phyloP scores from a whole-genome alignment of 2,329 filamentous ascomycete genomes.

The Thielaviopsis musarum region DNA sequence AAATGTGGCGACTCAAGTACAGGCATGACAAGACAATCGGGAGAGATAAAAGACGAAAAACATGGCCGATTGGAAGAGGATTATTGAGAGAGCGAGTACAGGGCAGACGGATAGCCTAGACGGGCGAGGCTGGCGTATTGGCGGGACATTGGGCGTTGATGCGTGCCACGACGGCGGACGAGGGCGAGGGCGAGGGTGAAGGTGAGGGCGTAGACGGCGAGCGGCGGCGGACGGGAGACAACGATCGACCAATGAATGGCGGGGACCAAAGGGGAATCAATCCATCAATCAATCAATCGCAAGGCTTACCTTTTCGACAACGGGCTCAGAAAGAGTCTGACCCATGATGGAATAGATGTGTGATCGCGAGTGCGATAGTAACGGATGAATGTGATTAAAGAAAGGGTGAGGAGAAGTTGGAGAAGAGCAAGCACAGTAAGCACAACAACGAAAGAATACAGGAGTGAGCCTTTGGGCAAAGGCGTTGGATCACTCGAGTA shows the following conservation, averaged over 20 bases:
- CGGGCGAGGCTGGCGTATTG: neutral
- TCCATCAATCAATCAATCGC: constrained; percentile 14
- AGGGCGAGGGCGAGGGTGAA: too few relatives aligned
- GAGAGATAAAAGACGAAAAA: constrained; percentile 7
- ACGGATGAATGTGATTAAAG: constrained; percentile 9
- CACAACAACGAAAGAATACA: neutral
- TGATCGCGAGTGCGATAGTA: constrained; percentile 16
- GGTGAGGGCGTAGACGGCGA: neutral
- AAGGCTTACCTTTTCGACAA: constrained; percentile 84
- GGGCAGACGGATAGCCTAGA: neutral
- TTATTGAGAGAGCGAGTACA: neutral
- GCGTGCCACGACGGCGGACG: too few relatives aligned
- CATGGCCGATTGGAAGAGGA: neutral
- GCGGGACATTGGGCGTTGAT: neutral
- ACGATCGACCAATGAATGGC: neutral
- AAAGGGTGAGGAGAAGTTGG: constrained; percentile 7
- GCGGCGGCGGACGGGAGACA: neutral
- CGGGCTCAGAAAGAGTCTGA: constrained; percentile 97
- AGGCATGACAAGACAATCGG: neutral
- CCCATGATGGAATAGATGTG: constrained; percentile 49
- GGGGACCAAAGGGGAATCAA: neutral
- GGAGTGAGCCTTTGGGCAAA: constrained; percentile 2
- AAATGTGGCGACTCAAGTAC: neutral
- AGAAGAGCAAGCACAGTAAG: constrained; percentile 1
- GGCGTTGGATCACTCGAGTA: constrained; percentile 2